A percentile compares a stretch with the other conserved stretches of the same genome.
Conservation (phyloP, 257 asterid species). For the Lantana camara region DNA sequence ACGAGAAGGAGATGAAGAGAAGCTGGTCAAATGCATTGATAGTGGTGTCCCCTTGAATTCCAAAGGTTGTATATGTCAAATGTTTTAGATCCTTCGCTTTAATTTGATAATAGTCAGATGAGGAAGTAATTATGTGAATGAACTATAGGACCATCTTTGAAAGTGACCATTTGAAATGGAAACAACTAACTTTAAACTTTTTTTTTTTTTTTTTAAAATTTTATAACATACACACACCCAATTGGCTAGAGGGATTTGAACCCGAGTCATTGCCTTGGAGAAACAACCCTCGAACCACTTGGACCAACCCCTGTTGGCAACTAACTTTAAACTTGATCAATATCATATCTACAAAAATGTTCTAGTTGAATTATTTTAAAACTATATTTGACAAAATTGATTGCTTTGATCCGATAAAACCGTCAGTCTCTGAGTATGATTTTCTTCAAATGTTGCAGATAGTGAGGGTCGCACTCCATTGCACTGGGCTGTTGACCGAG, state of each 20-base stretch:
- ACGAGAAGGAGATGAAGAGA: conserved; percentile 91
- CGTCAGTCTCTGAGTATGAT: conserved; percentile 18
- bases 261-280: no score
- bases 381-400: neutral
- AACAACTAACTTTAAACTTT: neutral
- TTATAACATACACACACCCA: no score
- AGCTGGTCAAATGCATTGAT: conserved; percentile 78
- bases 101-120: neutral
- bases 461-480: conserved; percentile 96
- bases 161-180: conserved; percentile 8
- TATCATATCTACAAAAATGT: neutral
- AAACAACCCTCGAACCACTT: no score
- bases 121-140: neutral
- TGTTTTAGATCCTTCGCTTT: conserved; percentile 7
- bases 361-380: neutral
- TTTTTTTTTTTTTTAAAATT: no score
- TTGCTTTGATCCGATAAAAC: conserved; percentile 1
- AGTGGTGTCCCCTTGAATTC: conserved; percentile 72
- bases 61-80: conserved; percentile 59
- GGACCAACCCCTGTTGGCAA: conserved; percentile 14
- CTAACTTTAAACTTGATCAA: conserved; percentile 2
- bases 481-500: conserved; percentile 99
- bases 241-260: no score
- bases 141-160: neutral
- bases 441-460: conserved; percentile 56